Conservation (phyloP, 2,329 filamentous ascomycete species). For the Chrysosporium queenslandicum region DNA sequence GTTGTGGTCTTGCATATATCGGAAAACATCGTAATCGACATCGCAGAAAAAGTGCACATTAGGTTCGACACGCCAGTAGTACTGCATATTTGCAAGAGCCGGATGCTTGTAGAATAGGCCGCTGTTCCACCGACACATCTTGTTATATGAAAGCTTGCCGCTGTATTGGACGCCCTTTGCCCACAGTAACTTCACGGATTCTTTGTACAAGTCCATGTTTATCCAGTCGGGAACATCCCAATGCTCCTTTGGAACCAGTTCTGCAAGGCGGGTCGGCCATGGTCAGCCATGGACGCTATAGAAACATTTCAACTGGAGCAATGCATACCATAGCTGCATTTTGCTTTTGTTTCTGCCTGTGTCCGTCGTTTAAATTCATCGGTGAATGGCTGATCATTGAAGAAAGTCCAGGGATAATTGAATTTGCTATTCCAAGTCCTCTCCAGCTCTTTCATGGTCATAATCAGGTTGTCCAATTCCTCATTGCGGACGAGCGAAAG, state of each 20-base stretch:
- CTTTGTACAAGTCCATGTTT: constrained; percentile 70
- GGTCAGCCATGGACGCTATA: constrained; percentile 21
- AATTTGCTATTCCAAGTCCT: constrained; percentile 96
- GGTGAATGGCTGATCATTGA: constrained; percentile 90
- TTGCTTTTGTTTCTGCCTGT: constrained; percentile 71
- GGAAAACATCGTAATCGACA: constrained; percentile 95
- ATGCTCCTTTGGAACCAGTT: constrained; percentile 85
- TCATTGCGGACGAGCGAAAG: constrained; percentile 86
- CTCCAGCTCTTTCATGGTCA: constrained; percentile 85
- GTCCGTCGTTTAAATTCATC: constrained; percentile 87
- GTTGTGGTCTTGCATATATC: constrained; percentile 95
- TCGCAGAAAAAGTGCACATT: constrained; percentile 99
- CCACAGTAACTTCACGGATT: constrained; percentile 72
- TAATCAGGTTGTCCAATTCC: constrained; percentile 72
- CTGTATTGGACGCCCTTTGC: constrained; percentile 87
- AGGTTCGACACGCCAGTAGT: constrained; percentile 97
- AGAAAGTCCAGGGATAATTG: constrained; percentile 99
- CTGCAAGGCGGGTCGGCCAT: constrained; percentile 44
- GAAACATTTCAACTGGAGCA: neutral
- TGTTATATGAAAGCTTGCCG: constrained; percentile 80
- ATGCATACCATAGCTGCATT: constrained; percentile 70
- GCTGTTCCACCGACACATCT: constrained; percentile 99
- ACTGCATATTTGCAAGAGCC: constrained; percentile 68
- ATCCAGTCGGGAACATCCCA: constrained; percentile 93
- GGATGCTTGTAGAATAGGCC: constrained; percentile 97